Percentiles rank a stretch among this genome's conserved stretches.
Evolutionary conservation across 768 basidiomycete genomes (phyloP).

Genomic region (Fibroporia radiculosa): DNA sequence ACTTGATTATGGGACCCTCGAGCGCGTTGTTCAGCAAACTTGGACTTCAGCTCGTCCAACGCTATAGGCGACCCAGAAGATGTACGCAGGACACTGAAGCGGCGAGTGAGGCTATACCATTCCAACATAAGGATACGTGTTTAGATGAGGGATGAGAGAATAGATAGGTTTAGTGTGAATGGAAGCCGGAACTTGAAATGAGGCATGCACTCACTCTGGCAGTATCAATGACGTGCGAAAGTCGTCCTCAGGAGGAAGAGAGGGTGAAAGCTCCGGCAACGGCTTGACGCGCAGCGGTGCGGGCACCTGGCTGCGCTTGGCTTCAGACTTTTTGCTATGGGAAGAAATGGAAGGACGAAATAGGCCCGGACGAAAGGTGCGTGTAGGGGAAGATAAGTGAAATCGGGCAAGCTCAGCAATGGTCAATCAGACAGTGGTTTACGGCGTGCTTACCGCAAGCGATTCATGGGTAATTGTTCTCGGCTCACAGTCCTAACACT

Average conservation of each 20-base stretch:
- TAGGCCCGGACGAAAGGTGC: no score
- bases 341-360: no score
- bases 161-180: conserved; percentile 6
- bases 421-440: background rate
- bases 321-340: conserved; percentile 73
- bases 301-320: conserved; percentile 40
- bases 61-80: conserved; percentile 58
- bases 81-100: conserved; percentile 73
- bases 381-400: background rate
- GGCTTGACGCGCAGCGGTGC: conserved; percentile 18
- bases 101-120: conserved; percentile 60
- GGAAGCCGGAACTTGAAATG: background rate
- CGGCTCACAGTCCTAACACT: conserved; percentile 1
- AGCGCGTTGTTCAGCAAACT: conserved; percentile 71
- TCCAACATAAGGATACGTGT: conserved; percentile 17
- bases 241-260: conserved; percentile 61
- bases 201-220: conserved; percentile 56
- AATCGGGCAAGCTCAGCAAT: background rate
- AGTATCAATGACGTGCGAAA: conserved; percentile 85
- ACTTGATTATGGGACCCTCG: conserved; percentile 61
- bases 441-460: conserved; percentile 61
- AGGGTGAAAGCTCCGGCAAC: conserved; percentile 35
- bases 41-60: conserved; percentile 54
- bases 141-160: background rate
- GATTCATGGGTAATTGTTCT: conserved; percentile 46